Evolutionary conservation across 2,329 filamentous ascomycete genomes (phyloP), one percentile per base, ranked within the genome.

Genomic region (Aspergillus ibericus): DNA sequence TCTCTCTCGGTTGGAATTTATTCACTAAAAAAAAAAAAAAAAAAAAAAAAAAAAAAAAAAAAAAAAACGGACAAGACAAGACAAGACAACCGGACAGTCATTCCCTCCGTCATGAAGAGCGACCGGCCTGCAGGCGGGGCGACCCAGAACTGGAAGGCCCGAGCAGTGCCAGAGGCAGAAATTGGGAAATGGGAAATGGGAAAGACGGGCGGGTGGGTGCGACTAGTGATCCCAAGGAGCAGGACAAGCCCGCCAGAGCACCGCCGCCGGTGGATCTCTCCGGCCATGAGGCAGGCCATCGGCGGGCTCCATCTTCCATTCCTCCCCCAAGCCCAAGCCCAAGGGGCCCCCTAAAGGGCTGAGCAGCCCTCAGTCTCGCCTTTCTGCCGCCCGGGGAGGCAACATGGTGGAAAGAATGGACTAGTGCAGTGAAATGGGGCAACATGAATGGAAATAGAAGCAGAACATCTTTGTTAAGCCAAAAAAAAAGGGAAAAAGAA

Each of bases 191-290:
- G 22, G 22, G 22, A 25, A 25, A 25, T 25, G 22, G 22, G 22
- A 25, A 34, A 53, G 53, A 53, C 48, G 55, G 53, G 55, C 55
- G 55, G 54, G 58, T 59, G 62, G 62, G 58, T 59, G 56, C 64
- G 59, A 64, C 64, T 66, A 66, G 63, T 63, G 63, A 65, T 64
- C 62, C 64, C 64, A 63, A 66, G 62, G 61, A 66, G 63, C 53
- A 63, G 64, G 59, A 59, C 51, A 55, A 59, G 49, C 53, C 58
- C 62, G 59, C 55, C 53, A 49, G 47, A 48, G 54, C 16, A 59
- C 55, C 49, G 59, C 55, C 54, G 53, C 58, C 58, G 40, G 63
- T 65, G 64, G 63, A 66, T 62, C 64, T 56, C 54, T 56, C 51
- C 51, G 51, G 56, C 59, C 55, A 59, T 59, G 62, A 63, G 53